phyloP scores from a whole-genome alignment of 805 yeast genomes.

The Metschnikowia drakensbergensis region DNA sequence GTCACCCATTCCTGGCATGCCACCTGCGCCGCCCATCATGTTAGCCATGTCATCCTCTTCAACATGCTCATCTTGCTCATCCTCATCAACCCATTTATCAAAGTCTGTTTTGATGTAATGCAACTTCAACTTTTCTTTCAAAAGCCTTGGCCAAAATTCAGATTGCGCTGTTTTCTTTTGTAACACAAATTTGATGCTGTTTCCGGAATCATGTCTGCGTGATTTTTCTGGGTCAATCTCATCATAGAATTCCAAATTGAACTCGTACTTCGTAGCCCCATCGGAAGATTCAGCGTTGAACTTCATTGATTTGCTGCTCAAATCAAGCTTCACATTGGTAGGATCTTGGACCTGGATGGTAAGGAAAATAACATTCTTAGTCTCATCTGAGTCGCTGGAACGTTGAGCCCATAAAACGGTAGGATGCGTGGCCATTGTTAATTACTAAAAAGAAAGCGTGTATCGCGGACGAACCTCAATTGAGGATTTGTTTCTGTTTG shows the following conservation, averaged over 20 bases:
- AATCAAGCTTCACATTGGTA: slow-evolving; percentile 53
- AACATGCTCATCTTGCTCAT: slow-evolving; percentile 79
- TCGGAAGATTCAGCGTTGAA: slow-evolving; percentile 46
- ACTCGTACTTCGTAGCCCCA: slow-evolving; percentile 51
- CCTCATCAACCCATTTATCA: slow-evolving; percentile 98
- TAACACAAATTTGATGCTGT: slow-evolving; percentile 59
- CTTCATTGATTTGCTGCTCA: slow-evolving; percentile 53
- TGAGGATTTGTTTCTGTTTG: background rate
- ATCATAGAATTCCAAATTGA: slow-evolving; percentile 70
- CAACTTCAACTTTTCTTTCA: slow-evolving; percentile 76
- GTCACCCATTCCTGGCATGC: slow-evolving; percentile 19
- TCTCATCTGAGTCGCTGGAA: slow-evolving; percentile 66
- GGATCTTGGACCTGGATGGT: slow-evolving; percentile 76
- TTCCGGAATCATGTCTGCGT: slow-evolving; percentile 50
- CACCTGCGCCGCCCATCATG: slow-evolving; percentile 23
- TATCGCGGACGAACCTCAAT: background rate
- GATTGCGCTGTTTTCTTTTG: slow-evolving; percentile 63
- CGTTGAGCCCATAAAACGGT: slow-evolving; percentile 95
- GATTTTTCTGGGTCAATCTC: slow-evolving; percentile 69
- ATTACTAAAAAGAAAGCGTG: background rate
- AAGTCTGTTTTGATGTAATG: slow-evolving; percentile 90
- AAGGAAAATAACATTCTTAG: slow-evolving; percentile 70
- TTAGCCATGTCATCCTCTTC: slow-evolving; percentile 41
- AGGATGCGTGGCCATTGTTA: slow-evolving; percentile 27
- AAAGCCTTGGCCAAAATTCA: slow-evolving; percentile 95